Conservation (phyloP, 2,329 filamentous ascomycete genomes). For the Aureobasidium sp. region DNA sequence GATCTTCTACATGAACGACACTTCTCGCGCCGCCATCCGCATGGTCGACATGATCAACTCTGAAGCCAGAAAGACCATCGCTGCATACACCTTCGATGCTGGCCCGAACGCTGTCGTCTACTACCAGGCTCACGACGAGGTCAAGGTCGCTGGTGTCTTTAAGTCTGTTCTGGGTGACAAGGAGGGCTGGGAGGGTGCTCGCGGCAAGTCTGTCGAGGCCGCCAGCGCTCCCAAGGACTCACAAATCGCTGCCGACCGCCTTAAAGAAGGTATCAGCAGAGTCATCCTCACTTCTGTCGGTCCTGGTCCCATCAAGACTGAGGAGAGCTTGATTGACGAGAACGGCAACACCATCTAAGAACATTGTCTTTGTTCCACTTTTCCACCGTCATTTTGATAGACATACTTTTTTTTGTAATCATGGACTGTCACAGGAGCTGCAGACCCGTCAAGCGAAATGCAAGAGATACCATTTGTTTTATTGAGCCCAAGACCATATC, state of each 20-base stretch:
- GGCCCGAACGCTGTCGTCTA: constrained; percentile 96
- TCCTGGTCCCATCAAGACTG: constrained; percentile 73
- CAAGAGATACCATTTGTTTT: constrained; percentile 8
- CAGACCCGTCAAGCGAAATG: neutral
- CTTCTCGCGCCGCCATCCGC: constrained; percentile 75
- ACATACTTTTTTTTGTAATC: constrained; percentile 1
- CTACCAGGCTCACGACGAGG: constrained; percentile 72
- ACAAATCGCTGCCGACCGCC: constrained; percentile 44
- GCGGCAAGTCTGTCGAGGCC: constrained; percentile 44
- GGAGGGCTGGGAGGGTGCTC: constrained; percentile 60
- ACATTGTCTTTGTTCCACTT: neutral
- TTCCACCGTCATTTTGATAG: neutral
- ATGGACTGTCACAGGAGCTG: neutral
- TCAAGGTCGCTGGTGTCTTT: constrained; percentile 67
- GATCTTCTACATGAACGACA: constrained; percentile 98
- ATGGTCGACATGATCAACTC: constrained; percentile 84
- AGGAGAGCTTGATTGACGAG: constrained; percentile 65
- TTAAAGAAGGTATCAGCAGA: constrained; percentile 74
- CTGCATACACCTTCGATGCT: constrained; percentile 95
- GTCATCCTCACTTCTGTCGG: constrained; percentile 90
- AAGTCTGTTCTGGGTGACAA: constrained; percentile 54
- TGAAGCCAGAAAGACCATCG: constrained; percentile 66
- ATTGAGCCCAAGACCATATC: neutral
- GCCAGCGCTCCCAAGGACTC: constrained; percentile 50
- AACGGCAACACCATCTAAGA: constrained; percentile 41